phyloP scores from a whole-genome alignment of 2,329 filamentous ascomycete genomes.

The Thielaviopsis musarum region DNA sequence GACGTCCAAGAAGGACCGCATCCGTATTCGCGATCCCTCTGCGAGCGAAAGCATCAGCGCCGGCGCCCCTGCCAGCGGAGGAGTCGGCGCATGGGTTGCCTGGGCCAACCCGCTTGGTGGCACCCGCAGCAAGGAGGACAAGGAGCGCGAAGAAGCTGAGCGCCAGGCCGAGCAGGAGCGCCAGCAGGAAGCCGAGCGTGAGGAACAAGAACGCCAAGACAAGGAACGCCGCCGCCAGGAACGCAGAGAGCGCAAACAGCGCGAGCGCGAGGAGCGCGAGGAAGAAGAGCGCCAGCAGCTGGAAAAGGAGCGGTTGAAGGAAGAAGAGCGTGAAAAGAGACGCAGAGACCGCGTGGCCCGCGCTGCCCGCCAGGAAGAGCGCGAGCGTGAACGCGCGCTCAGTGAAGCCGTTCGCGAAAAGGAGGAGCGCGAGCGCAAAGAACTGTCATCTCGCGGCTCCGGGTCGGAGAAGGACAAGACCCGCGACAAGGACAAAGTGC shows the following conservation, averaged over 20 bases:
- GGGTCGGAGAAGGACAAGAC: constrained; percentile 18
- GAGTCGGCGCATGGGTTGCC: constrained; percentile 58
- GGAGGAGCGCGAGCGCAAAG: constrained; percentile 28
- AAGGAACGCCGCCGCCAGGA: constrained; percentile 24
- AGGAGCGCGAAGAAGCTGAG: constrained; percentile 33
- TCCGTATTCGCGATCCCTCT: constrained; percentile 53
- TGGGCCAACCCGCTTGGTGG: constrained; percentile 19
- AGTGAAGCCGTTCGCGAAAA: constrained; percentile 31
- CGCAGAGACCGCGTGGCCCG: not conserved
- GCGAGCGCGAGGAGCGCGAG: constrained; percentile 1
- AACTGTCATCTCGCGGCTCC: constrained; percentile 11
- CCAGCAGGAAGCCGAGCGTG: constrained; percentile 14
- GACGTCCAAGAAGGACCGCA: constrained; percentile 52
- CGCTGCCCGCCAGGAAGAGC: constrained; percentile 7
- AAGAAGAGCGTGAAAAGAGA: constrained; percentile 7
- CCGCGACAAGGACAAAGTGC: constrained; percentile 26
- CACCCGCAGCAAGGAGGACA: constrained; percentile 17
- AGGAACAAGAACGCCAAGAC: constrained; percentile 42
- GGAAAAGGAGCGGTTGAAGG: constrained; percentile 5
- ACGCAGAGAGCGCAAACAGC: constrained; percentile 15
- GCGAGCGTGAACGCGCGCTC: constrained; percentile 2
- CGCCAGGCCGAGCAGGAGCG: constrained; percentile 30
- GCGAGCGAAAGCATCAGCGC: constrained; percentile 3
- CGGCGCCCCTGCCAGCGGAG: not conserved
- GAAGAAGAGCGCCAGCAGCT: constrained; percentile 28